phyloP scores from a whole-genome alignment of 495 filamentous ascomycete species.

The Delitschia confertaspora region DNA sequence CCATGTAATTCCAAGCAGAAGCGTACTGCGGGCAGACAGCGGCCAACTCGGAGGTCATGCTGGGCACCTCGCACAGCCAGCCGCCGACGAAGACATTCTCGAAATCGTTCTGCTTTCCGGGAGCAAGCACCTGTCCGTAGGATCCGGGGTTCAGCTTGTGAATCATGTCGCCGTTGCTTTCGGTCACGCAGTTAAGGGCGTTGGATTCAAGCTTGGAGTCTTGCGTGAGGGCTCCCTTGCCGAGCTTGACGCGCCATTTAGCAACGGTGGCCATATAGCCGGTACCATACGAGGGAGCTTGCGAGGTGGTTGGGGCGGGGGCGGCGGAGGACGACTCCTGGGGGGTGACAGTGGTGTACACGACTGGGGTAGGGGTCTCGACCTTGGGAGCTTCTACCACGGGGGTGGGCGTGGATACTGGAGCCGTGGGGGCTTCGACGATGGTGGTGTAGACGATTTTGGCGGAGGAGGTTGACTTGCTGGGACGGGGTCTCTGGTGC shows the following conservation, averaged over 20 bases:
- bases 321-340: not conserved
- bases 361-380: not conserved
- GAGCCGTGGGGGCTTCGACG: not conserved
- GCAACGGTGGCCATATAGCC: conserved; percentile 9
- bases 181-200: not conserved
- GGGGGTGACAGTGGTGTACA: not conserved
- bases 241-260: conserved; percentile 5
- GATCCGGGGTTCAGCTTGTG: conserved; percentile 6
- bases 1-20: conserved; percentile 4
- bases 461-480: not conserved
- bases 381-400: not conserved
- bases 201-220: not conserved
- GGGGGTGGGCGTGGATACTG: not conserved
- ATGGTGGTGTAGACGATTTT: not conserved
- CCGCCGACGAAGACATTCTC: conserved; percentile 13
- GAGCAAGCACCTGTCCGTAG: conserved; percentile 10
- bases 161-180: conserved; percentile 6
- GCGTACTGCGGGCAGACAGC: conserved; percentile 2
- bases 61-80: conserved; percentile 11
- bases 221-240: not conserved
- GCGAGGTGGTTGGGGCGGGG: not conserved
- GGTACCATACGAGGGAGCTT: not conserved
- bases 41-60: conserved; percentile 4
- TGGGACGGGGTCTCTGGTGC: not conserved
- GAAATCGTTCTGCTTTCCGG: conserved; percentile 4